These are phyloP conservation scores for Ceratobasidium sp. DNA, from an alignment of 1,284 basidiomycete species.

Conservation along the genomic window DNA sequence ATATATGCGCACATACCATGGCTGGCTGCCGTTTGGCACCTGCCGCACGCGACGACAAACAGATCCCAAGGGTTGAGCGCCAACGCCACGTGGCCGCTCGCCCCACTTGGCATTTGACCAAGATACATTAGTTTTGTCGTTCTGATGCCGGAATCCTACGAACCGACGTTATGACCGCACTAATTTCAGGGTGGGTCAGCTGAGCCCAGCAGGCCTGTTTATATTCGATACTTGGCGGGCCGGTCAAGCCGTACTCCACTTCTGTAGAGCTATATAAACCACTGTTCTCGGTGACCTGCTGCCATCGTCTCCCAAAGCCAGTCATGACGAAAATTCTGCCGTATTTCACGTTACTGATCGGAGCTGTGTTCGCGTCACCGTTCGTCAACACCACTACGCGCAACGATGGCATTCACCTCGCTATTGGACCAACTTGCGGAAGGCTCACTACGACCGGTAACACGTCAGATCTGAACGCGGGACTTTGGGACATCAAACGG, in stretches of 20 bases:
- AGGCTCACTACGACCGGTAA: slow-evolving; percentile 43
- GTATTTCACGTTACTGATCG: background rate
- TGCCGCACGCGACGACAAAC: background rate
- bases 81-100: too few species aligned
- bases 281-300: background rate
- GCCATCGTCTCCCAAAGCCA: background rate
- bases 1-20: too few species aligned
- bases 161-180: background rate
- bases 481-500: slow-evolving; percentile 54
- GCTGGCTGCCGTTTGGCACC: too few species aligned
- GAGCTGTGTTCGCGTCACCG: slow-evolving; percentile 18
- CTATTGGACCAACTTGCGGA: slow-evolving; percentile 44
- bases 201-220: slow-evolving; percentile 1
- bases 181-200: slow-evolving; percentile 15
- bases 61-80: background rate
- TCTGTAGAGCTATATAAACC: slow-evolving; percentile 3
- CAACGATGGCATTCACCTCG: slow-evolving; percentile 47
- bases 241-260: background rate
- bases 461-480: slow-evolving; percentile 61
- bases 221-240: background rate
- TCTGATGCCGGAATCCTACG: background rate
- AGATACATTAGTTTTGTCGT: background rate
- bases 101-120: too few species aligned
- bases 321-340: background rate
- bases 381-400: slow-evolving; percentile 27